Conservation (phyloP, 371 early-diverging fungal species). For the Umbelopsis sp. region DNA sequence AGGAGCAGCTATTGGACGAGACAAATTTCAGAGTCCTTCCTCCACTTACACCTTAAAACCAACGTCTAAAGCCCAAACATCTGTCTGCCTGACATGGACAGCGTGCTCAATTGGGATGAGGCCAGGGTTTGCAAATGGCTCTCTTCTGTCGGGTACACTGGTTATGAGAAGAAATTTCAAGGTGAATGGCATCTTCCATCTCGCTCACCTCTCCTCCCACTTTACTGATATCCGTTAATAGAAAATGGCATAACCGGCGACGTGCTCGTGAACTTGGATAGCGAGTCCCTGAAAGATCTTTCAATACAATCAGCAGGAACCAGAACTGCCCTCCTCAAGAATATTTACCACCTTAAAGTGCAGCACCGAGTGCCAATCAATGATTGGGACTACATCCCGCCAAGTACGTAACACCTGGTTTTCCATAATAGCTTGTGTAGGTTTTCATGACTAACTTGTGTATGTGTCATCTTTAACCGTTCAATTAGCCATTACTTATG, state of each 20-base stretch:
- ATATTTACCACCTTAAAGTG: conserved; percentile 82
- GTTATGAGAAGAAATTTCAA: conserved; percentile 62
- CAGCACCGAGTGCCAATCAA: conserved; percentile 81
- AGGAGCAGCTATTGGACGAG: neutral
- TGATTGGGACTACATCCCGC: conserved; percentile 86
- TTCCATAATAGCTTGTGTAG: neutral
- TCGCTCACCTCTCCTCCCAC: neutral
- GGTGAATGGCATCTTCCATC: conserved; percentile 35
- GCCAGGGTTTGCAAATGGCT: conserved; percentile 65
- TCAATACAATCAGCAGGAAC: conserved; percentile 87
- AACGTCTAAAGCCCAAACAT: neutral
- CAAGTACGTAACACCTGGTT: conserved; percentile 50
- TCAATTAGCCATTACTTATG: conserved; percentile 59
- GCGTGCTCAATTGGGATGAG: conserved; percentile 64
- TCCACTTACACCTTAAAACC: neutral
- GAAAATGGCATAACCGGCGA: conserved; percentile 94
- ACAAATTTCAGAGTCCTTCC: neutral
- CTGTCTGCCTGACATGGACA: conserved; percentile 36
- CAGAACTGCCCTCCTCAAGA: conserved; percentile 82
- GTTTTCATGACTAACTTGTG: neutral
- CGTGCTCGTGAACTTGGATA: conserved; percentile 86
- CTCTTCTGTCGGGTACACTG: conserved; percentile 55
- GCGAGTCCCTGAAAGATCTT: conserved; percentile 87
- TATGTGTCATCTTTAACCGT: neutral
- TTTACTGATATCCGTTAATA: conserved; percentile 28